Evolutionary conservation across 1,284 basidiomycete species (phyloP), one percentile per base, ranked within the genome.

Genomic region (Moesziomyces sp.): DNA sequence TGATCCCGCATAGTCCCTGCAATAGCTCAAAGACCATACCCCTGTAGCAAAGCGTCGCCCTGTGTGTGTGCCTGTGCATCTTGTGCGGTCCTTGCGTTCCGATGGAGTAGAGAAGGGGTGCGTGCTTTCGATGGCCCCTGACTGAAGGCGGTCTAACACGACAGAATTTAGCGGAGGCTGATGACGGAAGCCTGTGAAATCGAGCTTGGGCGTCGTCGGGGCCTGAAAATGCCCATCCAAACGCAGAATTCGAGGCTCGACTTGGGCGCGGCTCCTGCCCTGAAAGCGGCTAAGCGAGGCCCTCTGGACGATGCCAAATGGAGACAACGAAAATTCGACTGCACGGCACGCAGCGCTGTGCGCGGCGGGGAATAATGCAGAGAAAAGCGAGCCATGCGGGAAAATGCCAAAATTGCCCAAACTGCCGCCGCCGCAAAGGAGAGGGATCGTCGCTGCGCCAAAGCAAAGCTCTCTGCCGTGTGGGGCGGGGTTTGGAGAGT

Each of bases 301-400:
- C n/a, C 8, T 5, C 6, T 8, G 26, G 26, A 8, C 26, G 26
- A 28, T 28, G 26, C 26, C 26, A 28, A 40, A 30, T 13, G 33
- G 24, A 23, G 28, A 44, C 28, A 55, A 33, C 16, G 35, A 42
- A 33, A 33, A 33, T 33, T 33, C 30, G 30, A 33, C 30, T 33
- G 30, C 30, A 33, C 30, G 30, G 30, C 30, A 9, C 26, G 26
- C 6, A 5, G 26, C 21, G 28, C 28, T 24, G 19, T 24, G 28
- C n/a, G 26, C 46, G 42, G 46, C 56, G 56, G 56, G 56, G 56
- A 58, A 58, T 58, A 33, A 45, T 57, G 44, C 21, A 33, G 24
- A 16, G 24, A 10, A 11, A 28, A 28, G 30, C 30, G 30, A 33
- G 30, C 3, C 10, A 33, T 33, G 30, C 30, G 30, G 30, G 30